Percentiles rank a stretch among this genome's conserved stretches.
These are phyloP conservation scores for Fusarium sp. DNA, from an alignment of 2,329 filamentous ascomycete genomes.

Conservation along the genomic window DNA sequence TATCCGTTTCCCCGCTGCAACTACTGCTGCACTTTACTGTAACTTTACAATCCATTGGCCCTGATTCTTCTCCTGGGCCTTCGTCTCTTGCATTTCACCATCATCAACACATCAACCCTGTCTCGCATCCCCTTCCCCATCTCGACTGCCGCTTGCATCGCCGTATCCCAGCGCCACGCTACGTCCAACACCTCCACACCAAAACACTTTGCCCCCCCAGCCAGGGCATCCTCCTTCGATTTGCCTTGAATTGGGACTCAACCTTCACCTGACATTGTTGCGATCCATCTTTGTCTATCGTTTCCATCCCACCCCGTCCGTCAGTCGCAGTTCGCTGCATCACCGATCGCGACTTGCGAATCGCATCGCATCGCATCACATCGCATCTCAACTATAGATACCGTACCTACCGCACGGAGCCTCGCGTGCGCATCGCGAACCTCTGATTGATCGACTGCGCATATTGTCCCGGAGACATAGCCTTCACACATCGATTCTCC, in stretches of 20 bases:
- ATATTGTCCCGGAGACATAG: constrained; percentile 22
- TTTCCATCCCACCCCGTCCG: constrained; percentile 16
- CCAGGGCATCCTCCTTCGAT: constrained; percentile 39
- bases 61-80: not conserved
- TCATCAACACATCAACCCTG: constrained; percentile 24
- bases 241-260: constrained; percentile 32
- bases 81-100: constrained; percentile 5
- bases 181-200: constrained; percentile 45
- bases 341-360: constrained; percentile 41
- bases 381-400: constrained; percentile 15
- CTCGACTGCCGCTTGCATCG: constrained; percentile 45
- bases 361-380: constrained; percentile 37
- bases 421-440: constrained; percentile 49
- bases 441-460: constrained; percentile 40
- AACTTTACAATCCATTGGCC: constrained; percentile 26
- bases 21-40: constrained; percentile 2
- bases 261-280: constrained; percentile 37
- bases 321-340: constrained; percentile 39
- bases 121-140: constrained; percentile 32
- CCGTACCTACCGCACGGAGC: constrained; percentile 27
- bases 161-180: constrained; percentile 46
- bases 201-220: constrained; percentile 43
- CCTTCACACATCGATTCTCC: constrained; percentile 32
- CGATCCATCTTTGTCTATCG: constrained; percentile 31
- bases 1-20: constrained; percentile 23